Percentiles rank a stretch among this genome's conserved stretches.
Conservation (phyloP, 176 grass and related monocot genomes). For the Eragrostis nindensis region DNA sequence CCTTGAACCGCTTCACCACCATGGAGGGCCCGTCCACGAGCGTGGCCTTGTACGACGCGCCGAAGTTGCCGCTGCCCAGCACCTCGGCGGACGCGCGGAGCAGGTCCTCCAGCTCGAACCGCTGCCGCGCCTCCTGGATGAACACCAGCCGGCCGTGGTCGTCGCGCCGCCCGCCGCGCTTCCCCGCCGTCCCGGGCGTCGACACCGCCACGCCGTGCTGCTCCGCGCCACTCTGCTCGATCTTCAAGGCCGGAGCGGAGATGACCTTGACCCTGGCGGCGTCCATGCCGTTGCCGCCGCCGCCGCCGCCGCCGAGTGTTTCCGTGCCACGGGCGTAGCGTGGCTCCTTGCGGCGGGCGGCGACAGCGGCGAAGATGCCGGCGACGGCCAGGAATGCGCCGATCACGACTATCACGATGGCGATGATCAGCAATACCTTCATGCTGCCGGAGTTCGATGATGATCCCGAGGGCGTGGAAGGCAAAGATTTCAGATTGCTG, state of each 20-base stretch:
- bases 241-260: constrained; percentile 35
- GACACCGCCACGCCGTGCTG: constrained; percentile 31
- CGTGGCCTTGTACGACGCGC: constrained; percentile 85
- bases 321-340: not conserved
- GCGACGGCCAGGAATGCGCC: constrained; percentile 37
- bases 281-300: not conserved
- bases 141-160: constrained; percentile 62
- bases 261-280: constrained; percentile 16
- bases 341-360: constrained; percentile 30
- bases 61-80: constrained; percentile 85
- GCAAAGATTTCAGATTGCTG: not conserved
- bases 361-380: constrained; percentile 36
- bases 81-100: constrained; percentile 81
- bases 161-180: constrained; percentile 49
- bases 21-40: constrained; percentile 52
- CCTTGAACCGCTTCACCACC: constrained; percentile 91
- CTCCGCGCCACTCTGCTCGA: constrained; percentile 22
- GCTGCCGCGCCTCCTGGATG: constrained; percentile 50
- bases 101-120: constrained; percentile 87
- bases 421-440: constrained; percentile 51
- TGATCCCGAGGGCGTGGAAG: not conserved
- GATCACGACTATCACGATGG: constrained; percentile 55
- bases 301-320: constrained; percentile 20
- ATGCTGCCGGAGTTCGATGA: not conserved
- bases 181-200: constrained; percentile 7